A percentile compares a stretch with the other conserved stretches of the same genome.
These are phyloP conservation scores for Pythium chondricola DNA, from an alignment of 352 stramenopile genomes.

Conservation along the genomic window DNA sequence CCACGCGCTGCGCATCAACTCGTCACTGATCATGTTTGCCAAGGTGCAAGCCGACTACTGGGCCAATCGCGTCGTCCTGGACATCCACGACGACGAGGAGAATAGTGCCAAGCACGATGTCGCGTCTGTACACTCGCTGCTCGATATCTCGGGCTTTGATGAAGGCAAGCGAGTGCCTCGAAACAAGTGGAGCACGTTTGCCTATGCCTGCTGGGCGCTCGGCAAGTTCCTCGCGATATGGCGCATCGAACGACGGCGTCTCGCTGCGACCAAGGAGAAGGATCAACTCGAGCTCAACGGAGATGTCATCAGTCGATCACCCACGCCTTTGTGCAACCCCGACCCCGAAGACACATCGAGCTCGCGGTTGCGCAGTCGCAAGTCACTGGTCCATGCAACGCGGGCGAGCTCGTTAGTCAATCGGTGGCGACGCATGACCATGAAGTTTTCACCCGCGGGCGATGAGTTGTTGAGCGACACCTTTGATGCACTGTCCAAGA, in stretches of 20 bases:
- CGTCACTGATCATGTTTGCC: conserved; percentile 74
- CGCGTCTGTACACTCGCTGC: conserved; percentile 58
- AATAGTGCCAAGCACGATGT: conserved; percentile 45
- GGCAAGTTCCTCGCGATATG: conserved; percentile 42
- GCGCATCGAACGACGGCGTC: not conserved
- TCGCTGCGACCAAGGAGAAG: not conserved
- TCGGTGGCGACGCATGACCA: conserved; percentile 50
- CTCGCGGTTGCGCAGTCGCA: conserved; percentile 28
- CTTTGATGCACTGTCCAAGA: conserved; percentile 62
- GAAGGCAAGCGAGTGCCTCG: conserved; percentile 52
- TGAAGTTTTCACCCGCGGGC: conserved; percentile 24
- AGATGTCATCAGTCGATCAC: not conserved
- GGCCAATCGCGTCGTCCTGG: conserved; percentile 44
- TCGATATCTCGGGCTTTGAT: conserved; percentile 61
- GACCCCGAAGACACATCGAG: conserved; percentile 8
- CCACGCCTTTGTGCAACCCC: not conserved
- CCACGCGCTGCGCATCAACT: conserved; percentile 58
- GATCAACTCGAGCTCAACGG: not conserved
- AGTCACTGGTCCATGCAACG: conserved; percentile 35
- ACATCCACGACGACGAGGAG: conserved; percentile 24
- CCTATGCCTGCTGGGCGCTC: conserved; percentile 53
- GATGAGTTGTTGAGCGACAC: conserved; percentile 45
- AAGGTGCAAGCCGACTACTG: conserved; percentile 78
- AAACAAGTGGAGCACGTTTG: conserved; percentile 77
- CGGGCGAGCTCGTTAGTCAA: conserved; percentile 51